phyloP scores from a whole-genome alignment of 2,329 filamentous ascomycete species.

The Trichoderma sp. region DNA sequence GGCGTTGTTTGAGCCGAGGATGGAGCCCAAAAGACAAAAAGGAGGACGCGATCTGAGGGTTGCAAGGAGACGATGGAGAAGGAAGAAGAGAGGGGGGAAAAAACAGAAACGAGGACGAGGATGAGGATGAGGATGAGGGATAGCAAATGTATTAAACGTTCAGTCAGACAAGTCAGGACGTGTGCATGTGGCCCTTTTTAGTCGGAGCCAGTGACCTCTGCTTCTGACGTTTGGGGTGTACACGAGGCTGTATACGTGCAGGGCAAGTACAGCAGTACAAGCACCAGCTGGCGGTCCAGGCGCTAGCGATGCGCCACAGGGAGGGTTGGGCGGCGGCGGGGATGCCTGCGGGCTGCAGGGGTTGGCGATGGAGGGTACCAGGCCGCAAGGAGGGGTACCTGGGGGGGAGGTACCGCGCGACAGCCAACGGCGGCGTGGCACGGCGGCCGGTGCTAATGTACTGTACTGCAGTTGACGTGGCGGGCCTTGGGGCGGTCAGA shows the following conservation, averaged over 20 bases:
- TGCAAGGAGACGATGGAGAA: background rate
- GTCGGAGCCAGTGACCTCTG: conserved; percentile 29
- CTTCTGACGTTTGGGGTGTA: conserved; percentile 37
- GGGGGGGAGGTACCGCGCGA: conserved; percentile 6
- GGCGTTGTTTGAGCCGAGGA: background rate
- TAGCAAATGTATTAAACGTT: conserved; percentile 15
- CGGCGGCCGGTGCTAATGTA: conserved; percentile 3
- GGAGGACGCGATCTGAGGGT: background rate
- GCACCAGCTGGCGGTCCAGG: conserved; percentile 23
- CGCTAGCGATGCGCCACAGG: conserved; percentile 17
- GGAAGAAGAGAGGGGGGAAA: background rate
- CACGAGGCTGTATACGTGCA: conserved; percentile 38
- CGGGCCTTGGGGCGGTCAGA: conserved; percentile 16
- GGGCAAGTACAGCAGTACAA: background rate
- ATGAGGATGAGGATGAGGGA: conserved; percentile 12
- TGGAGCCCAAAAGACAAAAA: background rate
- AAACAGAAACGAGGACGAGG: background rate
- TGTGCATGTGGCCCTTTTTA: conserved; percentile 32
- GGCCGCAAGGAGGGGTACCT: background rate
- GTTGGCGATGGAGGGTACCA: conserved; percentile 8
- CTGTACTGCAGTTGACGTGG: conserved; percentile 14
- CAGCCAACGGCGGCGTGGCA: conserved; percentile 10
- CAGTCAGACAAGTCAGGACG: conserved; percentile 26
- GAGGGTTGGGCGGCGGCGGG: conserved; percentile 16
- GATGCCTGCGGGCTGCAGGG: conserved; percentile 20